A percentile compares a stretch with the other conserved stretches of the same genome.
These are phyloP conservation scores for Nymphaea thermarum DNA, from an alignment of 164 flowering plant species.

Conservation along the genomic window DNA sequence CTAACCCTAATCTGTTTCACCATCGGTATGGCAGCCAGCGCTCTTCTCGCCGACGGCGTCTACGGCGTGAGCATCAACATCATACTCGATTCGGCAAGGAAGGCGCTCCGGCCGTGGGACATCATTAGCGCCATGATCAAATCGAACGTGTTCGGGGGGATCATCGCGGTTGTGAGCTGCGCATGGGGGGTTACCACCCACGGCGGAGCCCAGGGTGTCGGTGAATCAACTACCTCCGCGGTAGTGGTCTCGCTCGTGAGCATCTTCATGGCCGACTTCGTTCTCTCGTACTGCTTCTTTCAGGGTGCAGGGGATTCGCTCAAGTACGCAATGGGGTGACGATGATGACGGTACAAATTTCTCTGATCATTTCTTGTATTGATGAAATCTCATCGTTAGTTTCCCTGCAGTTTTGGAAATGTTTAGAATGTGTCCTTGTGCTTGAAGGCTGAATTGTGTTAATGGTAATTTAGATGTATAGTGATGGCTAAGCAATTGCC, in stretches of 20 bases:
- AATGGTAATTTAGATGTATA: too few relatives aligned
- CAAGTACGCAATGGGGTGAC: conserved; percentile 30
- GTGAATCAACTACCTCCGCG: conserved; percentile 89
- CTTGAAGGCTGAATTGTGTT: too few relatives aligned
- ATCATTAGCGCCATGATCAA: conserved; percentile 85
- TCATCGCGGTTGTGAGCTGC: conserved; percentile 77
- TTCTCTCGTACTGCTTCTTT: conserved; percentile 71
- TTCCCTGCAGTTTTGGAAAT: too few relatives aligned
- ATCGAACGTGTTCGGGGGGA: conserved; percentile 75
- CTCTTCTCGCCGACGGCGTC: conserved; percentile 63
- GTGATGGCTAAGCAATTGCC: conserved; percentile 3
- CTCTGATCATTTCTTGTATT: not conserved
- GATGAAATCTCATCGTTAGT: too few relatives aligned
- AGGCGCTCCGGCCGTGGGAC: conserved; percentile 84
- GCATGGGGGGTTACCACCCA: conserved; percentile 88
- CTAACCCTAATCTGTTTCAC: conserved; percentile 74
- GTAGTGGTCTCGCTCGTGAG: conserved; percentile 89
- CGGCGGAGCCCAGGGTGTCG: conserved; percentile 96
- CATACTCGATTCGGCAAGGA: conserved; percentile 70
- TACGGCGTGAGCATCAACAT: conserved; percentile 80
- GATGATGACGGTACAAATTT: conserved; percentile 1
- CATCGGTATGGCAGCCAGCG: conserved; percentile 83
- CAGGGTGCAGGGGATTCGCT: conserved; percentile 88
- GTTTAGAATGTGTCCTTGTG: too few relatives aligned
- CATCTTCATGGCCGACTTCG: conserved; percentile 83